phyloP scores from a whole-genome alignment of 345 rosid genomes.

The Combretum micranthum region DNA sequence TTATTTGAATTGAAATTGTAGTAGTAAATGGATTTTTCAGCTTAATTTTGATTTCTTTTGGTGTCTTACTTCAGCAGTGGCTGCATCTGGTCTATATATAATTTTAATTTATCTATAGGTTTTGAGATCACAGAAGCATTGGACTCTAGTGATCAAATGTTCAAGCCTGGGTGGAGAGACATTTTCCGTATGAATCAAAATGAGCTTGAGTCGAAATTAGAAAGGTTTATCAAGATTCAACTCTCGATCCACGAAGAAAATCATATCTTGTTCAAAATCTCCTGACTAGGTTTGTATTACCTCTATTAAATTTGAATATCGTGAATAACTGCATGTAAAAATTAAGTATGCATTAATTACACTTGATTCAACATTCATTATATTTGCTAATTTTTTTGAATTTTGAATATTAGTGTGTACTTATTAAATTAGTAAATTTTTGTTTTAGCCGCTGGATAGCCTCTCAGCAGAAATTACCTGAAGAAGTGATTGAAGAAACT shows the following conservation, averaged over 20 bases:
- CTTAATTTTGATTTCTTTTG: background rate
- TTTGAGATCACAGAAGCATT: conserved; percentile 48
- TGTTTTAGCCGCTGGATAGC: conserved; percentile 64
- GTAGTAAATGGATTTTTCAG: conserved; percentile 3
- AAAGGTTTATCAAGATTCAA: conserved; percentile 52
- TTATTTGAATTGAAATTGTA: conserved; percentile 3
- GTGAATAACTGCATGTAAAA: too few species aligned
- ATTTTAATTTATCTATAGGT: conserved; percentile 17
- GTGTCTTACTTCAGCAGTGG: too few species aligned
- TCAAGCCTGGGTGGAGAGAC: conserved; percentile 98
- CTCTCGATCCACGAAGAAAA: conserved; percentile 69
- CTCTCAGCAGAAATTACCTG: conserved; percentile 52
- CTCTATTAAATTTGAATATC: background rate
- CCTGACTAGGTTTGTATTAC: conserved; percentile 45
- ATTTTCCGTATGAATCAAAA: conserved; percentile 81
- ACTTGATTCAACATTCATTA: background rate
- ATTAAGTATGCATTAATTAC: too few species aligned
- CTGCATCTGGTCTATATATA: background rate
- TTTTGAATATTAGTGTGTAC: background rate
- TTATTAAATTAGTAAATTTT: conserved; percentile 5
- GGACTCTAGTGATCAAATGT: conserved; percentile 61
- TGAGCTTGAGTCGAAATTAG: conserved; percentile 72
- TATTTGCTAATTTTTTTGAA: conserved; percentile 1
- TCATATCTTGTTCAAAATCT: conserved; percentile 62
- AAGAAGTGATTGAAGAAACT: conserved; percentile 24